Evolutionary conservation across 805 yeast species (phyloP).

Genomic region (Schizosaccharomyces japonicus): DNA sequence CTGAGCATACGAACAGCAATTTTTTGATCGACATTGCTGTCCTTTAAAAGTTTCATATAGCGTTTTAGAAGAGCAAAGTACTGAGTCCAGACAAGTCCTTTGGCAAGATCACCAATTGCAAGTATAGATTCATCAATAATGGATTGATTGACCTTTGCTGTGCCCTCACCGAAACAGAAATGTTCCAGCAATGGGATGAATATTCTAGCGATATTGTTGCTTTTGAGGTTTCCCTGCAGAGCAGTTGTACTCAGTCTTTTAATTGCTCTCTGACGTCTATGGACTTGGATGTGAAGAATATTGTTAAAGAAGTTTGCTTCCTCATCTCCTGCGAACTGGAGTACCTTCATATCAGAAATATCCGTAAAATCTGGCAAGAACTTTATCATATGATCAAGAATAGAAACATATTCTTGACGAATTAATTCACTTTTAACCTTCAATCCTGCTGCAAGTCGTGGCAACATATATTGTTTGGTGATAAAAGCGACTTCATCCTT

Average conservation of each 20-base stretch:
- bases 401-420: slow-evolving; percentile 44
- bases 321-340: slow-evolving; percentile 44
- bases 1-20: slow-evolving; percentile 35
- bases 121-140: slow-evolving; percentile 26
- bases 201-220: slow-evolving; percentile 48
- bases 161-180: slow-evolving; percentile 30
- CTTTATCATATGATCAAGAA: slow-evolving; percentile 31
- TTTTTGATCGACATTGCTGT: slow-evolving; percentile 27
- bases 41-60: slow-evolving; percentile 28
- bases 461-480: slow-evolving; percentile 21
- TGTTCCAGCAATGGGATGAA: slow-evolving; percentile 68
- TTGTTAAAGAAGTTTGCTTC: slow-evolving; percentile 65
- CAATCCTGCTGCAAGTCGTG: slow-evolving; percentile 31
- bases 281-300: slow-evolving; percentile 59
- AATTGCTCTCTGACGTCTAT: slow-evolving; percentile 67
- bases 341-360: slow-evolving; percentile 39
- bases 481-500: not conserved
- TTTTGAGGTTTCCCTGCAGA: slow-evolving; percentile 20
- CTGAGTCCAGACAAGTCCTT: slow-evolving; percentile 51
- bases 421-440: slow-evolving; percentile 35
- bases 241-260: slow-evolving; percentile 33
- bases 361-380: slow-evolving; percentile 22
- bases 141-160: slow-evolving; percentile 16
- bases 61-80: slow-evolving; percentile 51
- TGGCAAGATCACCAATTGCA: slow-evolving; percentile 35